Conservation (phyloP, 192 early-diverging fungal genomes). For the Chytriomyces sp. region DNA sequence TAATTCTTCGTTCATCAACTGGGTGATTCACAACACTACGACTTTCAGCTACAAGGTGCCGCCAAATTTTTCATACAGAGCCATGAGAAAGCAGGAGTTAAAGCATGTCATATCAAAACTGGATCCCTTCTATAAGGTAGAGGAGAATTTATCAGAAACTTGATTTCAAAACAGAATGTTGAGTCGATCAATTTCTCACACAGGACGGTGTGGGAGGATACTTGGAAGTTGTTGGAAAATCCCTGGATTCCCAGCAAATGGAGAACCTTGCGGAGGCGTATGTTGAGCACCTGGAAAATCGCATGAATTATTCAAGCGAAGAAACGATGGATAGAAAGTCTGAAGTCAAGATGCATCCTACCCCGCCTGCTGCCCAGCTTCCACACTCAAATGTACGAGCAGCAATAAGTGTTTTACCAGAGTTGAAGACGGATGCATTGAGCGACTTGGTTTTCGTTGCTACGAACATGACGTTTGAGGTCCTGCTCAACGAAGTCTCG, state of each 20-base stretch:
- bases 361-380: background rate
- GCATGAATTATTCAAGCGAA: background rate
- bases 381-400: background rate
- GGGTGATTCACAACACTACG: background rate
- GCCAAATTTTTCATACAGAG: constrained; percentile 16
- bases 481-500: constrained; percentile 40
- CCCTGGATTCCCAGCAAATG: constrained; percentile 18
- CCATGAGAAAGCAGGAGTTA: constrained; percentile 42
- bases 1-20: background rate
- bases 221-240: constrained; percentile 47
- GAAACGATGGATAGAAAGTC: no score
- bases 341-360: background rate
- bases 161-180: no score
- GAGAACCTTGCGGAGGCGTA: constrained; percentile 38
- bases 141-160: background rate
- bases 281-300: constrained; percentile 36
- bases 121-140: constrained; percentile 49
- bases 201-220: constrained; percentile 45
- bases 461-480: constrained; percentile 43
- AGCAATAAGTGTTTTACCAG: background rate
- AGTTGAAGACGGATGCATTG: background rate
- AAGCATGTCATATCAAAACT: constrained; percentile 38
- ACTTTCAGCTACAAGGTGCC: constrained; percentile 16
- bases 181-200: background rate
- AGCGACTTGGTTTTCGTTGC: constrained; percentile 35